Evolutionary conservation across 352 stramenopile genomes (phyloP).

Genomic region (Aphanomyces euteiches): DNA sequence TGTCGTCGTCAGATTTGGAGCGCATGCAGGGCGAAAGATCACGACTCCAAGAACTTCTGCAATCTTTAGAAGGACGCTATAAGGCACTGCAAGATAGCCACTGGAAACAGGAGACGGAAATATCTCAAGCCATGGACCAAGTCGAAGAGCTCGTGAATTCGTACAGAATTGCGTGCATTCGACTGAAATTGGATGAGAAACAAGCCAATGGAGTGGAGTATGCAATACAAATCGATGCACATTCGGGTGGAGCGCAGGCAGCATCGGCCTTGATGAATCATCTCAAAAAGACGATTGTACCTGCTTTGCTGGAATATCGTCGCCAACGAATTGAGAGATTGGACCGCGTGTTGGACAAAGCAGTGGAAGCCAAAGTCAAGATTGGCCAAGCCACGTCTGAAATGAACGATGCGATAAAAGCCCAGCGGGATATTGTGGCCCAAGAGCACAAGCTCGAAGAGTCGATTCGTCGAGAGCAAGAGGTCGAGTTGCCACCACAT

Average conservation of each 20-base stretch:
- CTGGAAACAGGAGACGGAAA: conserved; percentile 64
- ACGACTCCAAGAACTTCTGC: conserved; percentile 67
- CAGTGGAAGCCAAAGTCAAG: conserved; percentile 5
- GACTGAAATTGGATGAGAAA: conserved; percentile 87
- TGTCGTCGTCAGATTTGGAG: conserved; percentile 42
- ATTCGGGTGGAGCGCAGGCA: conserved; percentile 54
- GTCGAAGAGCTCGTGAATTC: conserved; percentile 56
- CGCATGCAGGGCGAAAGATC: conserved; percentile 58
- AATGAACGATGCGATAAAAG: conserved; percentile 10
- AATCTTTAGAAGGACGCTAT: conserved; percentile 63
- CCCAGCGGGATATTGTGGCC: conserved; percentile 34
- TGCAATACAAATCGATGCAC: conserved; percentile 58
- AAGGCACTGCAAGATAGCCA: conserved; percentile 52
- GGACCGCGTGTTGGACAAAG: conserved; percentile 16
- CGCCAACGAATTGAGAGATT: conserved; percentile 56
- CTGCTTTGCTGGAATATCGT: conserved; percentile 52
- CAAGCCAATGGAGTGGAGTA: conserved; percentile 77
- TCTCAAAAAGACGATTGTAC: conserved; percentile 58
- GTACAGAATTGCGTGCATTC: conserved; percentile 74
- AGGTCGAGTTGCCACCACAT: not conserved
- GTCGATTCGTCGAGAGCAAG: conserved; percentile 23
- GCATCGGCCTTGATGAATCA: conserved; percentile 55
- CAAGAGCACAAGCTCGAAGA: conserved; percentile 53
- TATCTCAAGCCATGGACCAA: conserved; percentile 47
- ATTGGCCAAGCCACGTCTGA: not conserved